These are phyloP conservation scores for Collybia sordida DNA, from an alignment of 768 basidiomycete species.

Conservation along the genomic window DNA sequence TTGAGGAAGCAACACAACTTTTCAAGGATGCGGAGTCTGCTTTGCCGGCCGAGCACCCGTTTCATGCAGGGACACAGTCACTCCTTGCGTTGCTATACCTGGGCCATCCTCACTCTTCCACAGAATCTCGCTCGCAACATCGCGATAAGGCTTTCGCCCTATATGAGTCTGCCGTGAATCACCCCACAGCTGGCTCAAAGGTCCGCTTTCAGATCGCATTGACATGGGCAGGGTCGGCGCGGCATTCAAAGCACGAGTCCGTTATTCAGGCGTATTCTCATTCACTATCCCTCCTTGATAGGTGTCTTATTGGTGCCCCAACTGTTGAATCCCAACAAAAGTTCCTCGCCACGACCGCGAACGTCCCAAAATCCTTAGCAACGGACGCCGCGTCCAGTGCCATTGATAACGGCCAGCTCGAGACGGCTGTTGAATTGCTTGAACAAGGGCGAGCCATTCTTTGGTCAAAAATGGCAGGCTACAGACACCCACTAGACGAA, in stretches of 20 bases:
- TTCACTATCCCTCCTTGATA: constrained; percentile 1
- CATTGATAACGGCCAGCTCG: neutral
- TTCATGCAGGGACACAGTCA: neutral
- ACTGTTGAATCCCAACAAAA: constrained; percentile 4
- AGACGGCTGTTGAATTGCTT: constrained; percentile 6
- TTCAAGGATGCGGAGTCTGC: neutral
- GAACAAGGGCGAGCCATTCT: constrained; percentile 28
- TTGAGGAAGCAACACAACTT: neutral
- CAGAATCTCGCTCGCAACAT: neutral
- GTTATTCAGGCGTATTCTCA: neutral
- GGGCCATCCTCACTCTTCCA: neutral
- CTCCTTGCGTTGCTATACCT: constrained; percentile 1
- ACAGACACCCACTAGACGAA: constrained; percentile 21
- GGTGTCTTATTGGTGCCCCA: neutral
- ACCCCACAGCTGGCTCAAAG: neutral
- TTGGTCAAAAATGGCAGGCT: constrained; percentile 27
- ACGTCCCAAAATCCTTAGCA: neutral
- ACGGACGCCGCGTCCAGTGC: constrained; percentile 7
- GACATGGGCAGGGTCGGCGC: neutral
- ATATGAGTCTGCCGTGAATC: neutral
- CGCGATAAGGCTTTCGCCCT: neutral
- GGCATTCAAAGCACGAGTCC: neutral
- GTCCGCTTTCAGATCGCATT: neutral
- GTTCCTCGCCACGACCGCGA: constrained; percentile 3
- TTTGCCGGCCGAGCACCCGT: constrained; percentile 2